phyloP scores from a whole-genome alignment of 2,329 filamentous ascomycete genomes.

The Colletotrichum tabaci region DNA sequence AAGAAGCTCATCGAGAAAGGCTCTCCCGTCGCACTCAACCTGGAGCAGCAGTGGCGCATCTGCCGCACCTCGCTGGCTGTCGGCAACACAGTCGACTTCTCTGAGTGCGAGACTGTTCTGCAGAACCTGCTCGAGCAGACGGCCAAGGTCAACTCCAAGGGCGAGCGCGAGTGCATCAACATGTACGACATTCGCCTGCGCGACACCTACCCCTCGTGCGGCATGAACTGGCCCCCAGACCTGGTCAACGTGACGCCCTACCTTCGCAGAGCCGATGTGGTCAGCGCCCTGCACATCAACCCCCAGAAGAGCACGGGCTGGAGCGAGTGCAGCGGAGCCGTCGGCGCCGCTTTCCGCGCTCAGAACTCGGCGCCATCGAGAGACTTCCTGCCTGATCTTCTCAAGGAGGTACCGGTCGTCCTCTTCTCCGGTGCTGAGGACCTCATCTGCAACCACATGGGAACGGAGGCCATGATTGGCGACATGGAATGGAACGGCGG shows the following conservation, averaged over 20 bases:
- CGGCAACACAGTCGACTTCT: slow-evolving; percentile 73
- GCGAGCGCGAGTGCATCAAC: slow-evolving; percentile 80
- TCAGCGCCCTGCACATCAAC: slow-evolving; percentile 85
- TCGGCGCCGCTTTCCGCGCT: slow-evolving; percentile 79
- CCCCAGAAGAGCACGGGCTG: slow-evolving; percentile 87
- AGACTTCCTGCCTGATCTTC: slow-evolving; percentile 81
- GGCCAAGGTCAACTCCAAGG: slow-evolving; percentile 62
- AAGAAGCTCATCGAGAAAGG: slow-evolving; percentile 79
- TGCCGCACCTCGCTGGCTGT: slow-evolving; percentile 76
- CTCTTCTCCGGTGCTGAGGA: slow-evolving; percentile 96
- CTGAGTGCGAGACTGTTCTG: slow-evolving; percentile 83
- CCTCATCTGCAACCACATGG: slow-evolving; percentile 96
- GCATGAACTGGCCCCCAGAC: slow-evolving; percentile 98
- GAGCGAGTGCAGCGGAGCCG: slow-evolving; percentile 89
- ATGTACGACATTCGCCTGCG: slow-evolving; percentile 96
- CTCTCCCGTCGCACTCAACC: slow-evolving; percentile 72
- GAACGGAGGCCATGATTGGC: slow-evolving; percentile 91
- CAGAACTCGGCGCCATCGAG: slow-evolving; percentile 81
- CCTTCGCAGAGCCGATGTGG: slow-evolving; percentile 85
- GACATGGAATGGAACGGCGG: slow-evolving; percentile 94
- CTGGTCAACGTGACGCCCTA: slow-evolving; percentile 84
- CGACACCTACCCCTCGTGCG: slow-evolving; percentile 86
- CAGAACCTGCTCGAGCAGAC: slow-evolving; percentile 79
- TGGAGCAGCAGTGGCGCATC: slow-evolving; percentile 78
- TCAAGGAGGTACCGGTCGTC: slow-evolving; percentile 83